phyloP scores from a whole-genome alignment of 441 rosid genomes.

The Pelargonium cotyledonis region DNA sequence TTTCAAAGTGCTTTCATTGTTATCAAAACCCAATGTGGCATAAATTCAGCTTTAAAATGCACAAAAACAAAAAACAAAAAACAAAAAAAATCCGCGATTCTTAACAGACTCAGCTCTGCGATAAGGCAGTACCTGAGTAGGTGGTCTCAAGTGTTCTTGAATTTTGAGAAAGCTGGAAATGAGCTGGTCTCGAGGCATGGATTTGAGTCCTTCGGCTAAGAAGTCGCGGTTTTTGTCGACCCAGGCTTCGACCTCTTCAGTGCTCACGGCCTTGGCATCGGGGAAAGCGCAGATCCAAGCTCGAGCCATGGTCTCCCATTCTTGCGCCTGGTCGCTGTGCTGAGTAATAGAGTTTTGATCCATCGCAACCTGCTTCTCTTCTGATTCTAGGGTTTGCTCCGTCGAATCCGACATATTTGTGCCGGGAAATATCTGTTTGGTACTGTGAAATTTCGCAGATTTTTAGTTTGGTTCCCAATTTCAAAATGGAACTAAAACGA shows the following conservation, averaged over 20 bases:
- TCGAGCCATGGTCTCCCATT: conserved; percentile 80
- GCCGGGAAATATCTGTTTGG: neutral
- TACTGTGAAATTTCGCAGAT: neutral
- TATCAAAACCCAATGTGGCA: neutral
- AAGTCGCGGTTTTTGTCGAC: conserved; percentile 56
- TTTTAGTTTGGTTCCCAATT: neutral
- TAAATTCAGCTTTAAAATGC: neutral
- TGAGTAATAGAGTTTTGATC: conserved; percentile 26
- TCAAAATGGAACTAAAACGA: neutral
- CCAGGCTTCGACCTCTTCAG: conserved; percentile 63
- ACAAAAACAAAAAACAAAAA: too few relatives aligned
- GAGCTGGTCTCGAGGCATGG: conserved; percentile 74
- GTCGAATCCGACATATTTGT: conserved; percentile 32
- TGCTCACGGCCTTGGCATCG: conserved; percentile 58
- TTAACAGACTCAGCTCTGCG: neutral
- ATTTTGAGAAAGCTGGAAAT: conserved; percentile 74
- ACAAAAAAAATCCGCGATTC: too few relatives aligned
- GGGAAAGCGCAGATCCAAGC: conserved; percentile 80
- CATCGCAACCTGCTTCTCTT: conserved; percentile 5
- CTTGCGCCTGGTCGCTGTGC: conserved; percentile 50
- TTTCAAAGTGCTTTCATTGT: neutral
- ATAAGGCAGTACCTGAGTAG: conserved; percentile 31
- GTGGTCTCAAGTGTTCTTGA: conserved; percentile 59
- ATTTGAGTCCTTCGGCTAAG: conserved; percentile 66
- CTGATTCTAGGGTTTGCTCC: conserved; percentile 38